Base-by-base conservation (phyloP, 371 early-diverging fungal genomes). In the Mucor circinelloides region DNA sequence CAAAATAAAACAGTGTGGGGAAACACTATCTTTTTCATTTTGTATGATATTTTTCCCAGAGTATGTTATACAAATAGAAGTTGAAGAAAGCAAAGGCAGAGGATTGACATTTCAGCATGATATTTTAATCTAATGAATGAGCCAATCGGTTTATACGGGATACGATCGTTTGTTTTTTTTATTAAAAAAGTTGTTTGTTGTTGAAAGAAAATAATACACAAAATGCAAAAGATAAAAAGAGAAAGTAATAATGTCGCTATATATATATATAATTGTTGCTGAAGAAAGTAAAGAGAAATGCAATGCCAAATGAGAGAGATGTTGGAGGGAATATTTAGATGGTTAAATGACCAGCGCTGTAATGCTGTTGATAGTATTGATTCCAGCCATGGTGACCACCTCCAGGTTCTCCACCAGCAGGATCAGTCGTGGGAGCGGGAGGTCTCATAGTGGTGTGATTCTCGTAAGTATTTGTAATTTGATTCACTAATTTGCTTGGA, bases 281-380 rank as follows among this genome's bases (percentile, higher is more conserved):
- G 21, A 32, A 28, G 38, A 27, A 23, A 28, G 27, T 40, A 42
- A 19, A 10, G 9, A 1, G 13, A 36, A 62, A 62, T 46, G 60
- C 60, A 38, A 40, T 25, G 17, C 19, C 6, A 13, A 50, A 50
- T 50, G 50, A 50, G 25, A 50, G 19, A 44, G n/a, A 42, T 40
- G 36, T 13, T 7, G 58, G 15, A 59, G 19, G 32, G 56, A 44
- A 42, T 42, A 25, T 19, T 69, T 65, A 69, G n/a, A 65, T 70
- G 40, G 58, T 62, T 15, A 61, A n/a, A 42, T 70, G 63, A 15
- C 70, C 66, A 57, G 70, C 70, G 27, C 63, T 70, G 19, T 70
- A 70, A 32, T 70, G 66, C 40, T 66, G 57, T 31, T 66, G 70
- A 30, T 70, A 70, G 27, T 70, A 70, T 58, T 70, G 70, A 17